These are phyloP conservation scores for Talaromyces sp. DNA, from an alignment of 2,329 filamentous ascomycete species.

Conservation along the genomic window DNA sequence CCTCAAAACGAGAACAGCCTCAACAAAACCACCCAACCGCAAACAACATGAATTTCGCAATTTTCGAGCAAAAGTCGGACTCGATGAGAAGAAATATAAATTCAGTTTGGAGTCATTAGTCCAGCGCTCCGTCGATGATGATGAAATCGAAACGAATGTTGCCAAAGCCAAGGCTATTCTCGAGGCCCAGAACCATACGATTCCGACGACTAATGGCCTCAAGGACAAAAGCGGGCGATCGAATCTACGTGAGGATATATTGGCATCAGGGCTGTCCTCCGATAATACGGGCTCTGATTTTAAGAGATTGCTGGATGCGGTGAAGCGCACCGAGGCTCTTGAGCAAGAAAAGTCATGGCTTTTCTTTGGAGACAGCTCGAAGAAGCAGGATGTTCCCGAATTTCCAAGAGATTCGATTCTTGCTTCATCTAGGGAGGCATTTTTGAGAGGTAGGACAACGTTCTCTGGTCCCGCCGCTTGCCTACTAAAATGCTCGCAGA, in stretches of 20 bases:
- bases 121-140: conserved; percentile 57
- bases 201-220: neutral
- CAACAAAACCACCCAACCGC: conserved; percentile 18
- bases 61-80: conserved; percentile 1
- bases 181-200: conserved; percentile 21
- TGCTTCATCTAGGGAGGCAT: conserved; percentile 29
- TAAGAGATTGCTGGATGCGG: conserved; percentile 53
- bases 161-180: conserved; percentile 37
- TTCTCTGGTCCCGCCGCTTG: neutral
- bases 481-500: conserved; percentile 28
- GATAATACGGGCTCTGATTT: conserved; percentile 41
- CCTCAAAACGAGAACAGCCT: conserved; percentile 16
- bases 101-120: conserved; percentile 63
- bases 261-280: conserved; percentile 44
- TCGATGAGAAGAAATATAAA: conserved; percentile 51
- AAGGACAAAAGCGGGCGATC: conserved; percentile 16
- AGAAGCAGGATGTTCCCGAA: conserved; percentile 23
- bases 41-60: conserved; percentile 8
- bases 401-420: conserved; percentile 37
- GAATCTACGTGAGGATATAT: conserved; percentile 36
- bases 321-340: conserved; percentile 60
- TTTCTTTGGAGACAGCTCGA: conserved; percentile 50
- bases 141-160: conserved; percentile 55
- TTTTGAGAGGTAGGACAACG: conserved; percentile 32
- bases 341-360: conserved; percentile 53